phyloP scores from a whole-genome alignment of 2,329 filamentous ascomycete species.

The Xylariomycetidae sp. region DNA sequence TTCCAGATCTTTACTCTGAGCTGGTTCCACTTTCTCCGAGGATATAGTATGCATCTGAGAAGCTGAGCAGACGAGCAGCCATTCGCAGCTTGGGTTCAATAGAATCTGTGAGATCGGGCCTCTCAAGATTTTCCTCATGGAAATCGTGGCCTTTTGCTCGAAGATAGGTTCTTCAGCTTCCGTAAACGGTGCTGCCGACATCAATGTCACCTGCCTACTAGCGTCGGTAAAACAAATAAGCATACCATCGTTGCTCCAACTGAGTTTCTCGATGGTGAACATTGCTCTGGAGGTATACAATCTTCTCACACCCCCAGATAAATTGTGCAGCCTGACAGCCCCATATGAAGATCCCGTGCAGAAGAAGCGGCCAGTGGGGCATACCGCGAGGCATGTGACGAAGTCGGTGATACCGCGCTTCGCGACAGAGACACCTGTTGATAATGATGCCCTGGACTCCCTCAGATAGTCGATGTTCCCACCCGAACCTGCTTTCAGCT shows the following conservation, averaged over 20 bases:
- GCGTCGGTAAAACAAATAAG: conserved; percentile 12
- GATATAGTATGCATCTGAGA: not conserved
- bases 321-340: not conserved
- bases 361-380: not conserved
- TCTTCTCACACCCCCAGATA: not conserved
- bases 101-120: conserved; percentile 15
- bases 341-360: not conserved
- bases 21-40: conserved; percentile 2
- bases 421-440: not conserved
- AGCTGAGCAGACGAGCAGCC: not conserved
- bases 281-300: conserved; percentile 7
- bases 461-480: not conserved
- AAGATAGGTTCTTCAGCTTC: not conserved
- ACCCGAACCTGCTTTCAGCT: conserved; percentile 5
- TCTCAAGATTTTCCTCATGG: conserved; percentile 5
- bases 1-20: too few species aligned
- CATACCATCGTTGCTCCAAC: conserved; percentile 17
- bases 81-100: conserved; percentile 1
- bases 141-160: not conserved
- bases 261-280: conserved; percentile 18
- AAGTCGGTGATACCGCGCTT: not conserved
- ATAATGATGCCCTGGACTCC: not conserved
- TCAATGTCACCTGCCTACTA: conserved; percentile 11
- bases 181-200: conserved; percentile 3
- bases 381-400: not conserved